Percentiles rank a stretch among this genome's conserved stretches.
phyloP scores from a whole-genome alignment of 2,329 filamentous ascomycete genomes.

The Diaporthe humulicola region DNA sequence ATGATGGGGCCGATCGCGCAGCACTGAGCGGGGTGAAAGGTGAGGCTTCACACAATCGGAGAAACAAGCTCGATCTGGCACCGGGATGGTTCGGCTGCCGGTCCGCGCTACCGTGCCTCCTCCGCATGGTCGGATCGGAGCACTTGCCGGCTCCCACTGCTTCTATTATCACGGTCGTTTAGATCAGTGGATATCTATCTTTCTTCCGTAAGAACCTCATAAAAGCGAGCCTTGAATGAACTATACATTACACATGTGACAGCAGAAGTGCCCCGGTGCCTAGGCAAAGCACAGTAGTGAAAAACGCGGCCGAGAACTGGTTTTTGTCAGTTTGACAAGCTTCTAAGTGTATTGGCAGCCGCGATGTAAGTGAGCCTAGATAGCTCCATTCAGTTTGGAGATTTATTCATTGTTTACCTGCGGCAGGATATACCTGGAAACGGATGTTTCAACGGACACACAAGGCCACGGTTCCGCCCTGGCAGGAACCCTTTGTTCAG shows the following conservation, averaged over 20 bases:
- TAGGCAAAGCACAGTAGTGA: neutral
- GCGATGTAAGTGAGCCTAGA: too few species aligned
- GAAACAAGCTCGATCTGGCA: neutral
- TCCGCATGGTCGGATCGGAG: neutral
- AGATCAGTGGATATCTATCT: too few species aligned
- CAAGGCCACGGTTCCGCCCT: neutral
- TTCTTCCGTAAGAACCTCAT: neutral
- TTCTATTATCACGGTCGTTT: neutral
- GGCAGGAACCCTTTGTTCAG: constrained; percentile 6
- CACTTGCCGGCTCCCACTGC: neutral
- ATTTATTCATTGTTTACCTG: neutral
- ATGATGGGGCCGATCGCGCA: constrained; percentile 12
- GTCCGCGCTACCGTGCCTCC: constrained; percentile 20
- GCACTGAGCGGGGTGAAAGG: constrained; percentile 13
- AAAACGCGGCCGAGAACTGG: neutral
- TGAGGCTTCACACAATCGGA: constrained; percentile 11
- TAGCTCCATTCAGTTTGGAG: neutral
- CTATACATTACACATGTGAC: neutral
- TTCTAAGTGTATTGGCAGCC: neutral
- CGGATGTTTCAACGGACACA: neutral
- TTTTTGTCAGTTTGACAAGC: neutral
- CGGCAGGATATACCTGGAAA: neutral
- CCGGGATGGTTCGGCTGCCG: constrained; percentile 9
- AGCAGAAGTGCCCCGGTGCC: neutral
- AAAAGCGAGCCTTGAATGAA: neutral